These are phyloP conservation scores for Euphrasia arctica DNA, from an alignment of 305 asterid species.

Conservation along the genomic window DNA sequence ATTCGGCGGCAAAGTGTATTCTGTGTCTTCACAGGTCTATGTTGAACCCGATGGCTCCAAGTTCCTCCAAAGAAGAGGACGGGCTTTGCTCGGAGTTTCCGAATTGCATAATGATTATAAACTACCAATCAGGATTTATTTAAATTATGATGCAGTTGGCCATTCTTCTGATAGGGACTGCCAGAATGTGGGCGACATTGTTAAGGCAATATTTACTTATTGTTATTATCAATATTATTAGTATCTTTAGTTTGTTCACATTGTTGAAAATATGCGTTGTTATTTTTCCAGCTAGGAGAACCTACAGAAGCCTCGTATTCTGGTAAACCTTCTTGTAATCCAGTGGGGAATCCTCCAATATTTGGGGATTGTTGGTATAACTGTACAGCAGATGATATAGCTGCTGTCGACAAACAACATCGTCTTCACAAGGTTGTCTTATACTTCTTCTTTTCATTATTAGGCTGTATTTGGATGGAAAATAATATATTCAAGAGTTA, in stretches of 20 bases:
- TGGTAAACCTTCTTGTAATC: constrained; percentile 82
- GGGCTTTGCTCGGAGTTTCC: constrained; percentile 59
- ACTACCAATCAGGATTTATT: constrained; percentile 76
- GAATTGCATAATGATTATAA: constrained; percentile 32
- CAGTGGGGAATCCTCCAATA: constrained; percentile 80
- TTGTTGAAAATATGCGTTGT: too few species aligned
- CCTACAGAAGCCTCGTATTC: constrained; percentile 82
- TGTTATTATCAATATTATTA: too few species aligned
- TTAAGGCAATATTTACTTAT: constrained; percentile 48
- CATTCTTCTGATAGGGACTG: constrained; percentile 96
- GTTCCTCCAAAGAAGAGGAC: constrained; percentile 47
- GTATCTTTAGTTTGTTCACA: too few species aligned
- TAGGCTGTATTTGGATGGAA: background rate
- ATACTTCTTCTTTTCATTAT: background rate
- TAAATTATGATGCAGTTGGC: constrained; percentile 96
- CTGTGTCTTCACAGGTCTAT: constrained; percentile 81
- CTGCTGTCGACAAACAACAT: constrained; percentile 77
- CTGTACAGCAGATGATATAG: constrained; percentile 83
- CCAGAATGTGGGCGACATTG: constrained; percentile 66
- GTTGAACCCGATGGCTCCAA: constrained; percentile 41
- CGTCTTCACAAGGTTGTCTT: constrained; percentile 83
- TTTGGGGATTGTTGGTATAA: constrained; percentile 96
- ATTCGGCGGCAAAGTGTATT: constrained; percentile 75
- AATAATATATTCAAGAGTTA: too few species aligned
- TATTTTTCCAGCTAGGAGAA: constrained; percentile 67